Evolutionary conservation across 345 rosid genomes (phyloP).

Genomic region (Durio zibethinus): DNA sequence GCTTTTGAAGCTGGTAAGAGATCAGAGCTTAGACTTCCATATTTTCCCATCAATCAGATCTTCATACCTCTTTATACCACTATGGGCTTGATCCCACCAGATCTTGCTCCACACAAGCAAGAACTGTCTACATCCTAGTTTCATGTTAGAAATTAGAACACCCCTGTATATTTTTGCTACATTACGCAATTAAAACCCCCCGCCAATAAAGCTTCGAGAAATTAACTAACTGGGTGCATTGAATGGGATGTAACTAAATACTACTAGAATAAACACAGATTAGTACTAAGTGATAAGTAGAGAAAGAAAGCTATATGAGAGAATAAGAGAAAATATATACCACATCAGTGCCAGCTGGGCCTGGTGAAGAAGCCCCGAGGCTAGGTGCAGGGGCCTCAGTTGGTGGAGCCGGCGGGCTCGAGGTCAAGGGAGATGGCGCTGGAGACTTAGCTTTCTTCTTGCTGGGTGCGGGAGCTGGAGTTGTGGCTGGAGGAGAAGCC

Average conservation of each 20-base stretch:
- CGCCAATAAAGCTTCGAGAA: not conserved
- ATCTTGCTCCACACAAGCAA: not conserved
- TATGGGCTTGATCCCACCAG: not conserved
- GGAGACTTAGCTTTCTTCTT: not conserved
- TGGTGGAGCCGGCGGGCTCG: constrained; percentile 55
- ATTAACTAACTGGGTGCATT: not conserved
- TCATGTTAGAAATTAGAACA: not conserved
- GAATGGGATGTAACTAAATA: not conserved
- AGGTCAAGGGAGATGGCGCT: constrained; percentile 13
- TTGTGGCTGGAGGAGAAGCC: constrained; percentile 41
- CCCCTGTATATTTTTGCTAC: not conserved
- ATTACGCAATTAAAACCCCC: too few species aligned
- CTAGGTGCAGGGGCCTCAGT: constrained; percentile 36
- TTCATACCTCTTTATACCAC: not conserved
- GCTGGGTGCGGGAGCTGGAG: constrained; percentile 45
- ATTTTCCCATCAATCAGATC: not conserved
- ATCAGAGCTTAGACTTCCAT: not conserved
- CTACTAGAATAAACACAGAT: not conserved
- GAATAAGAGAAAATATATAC: constrained; percentile 15
- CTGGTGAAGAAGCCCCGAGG: constrained; percentile 33
- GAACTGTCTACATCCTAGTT: not conserved
- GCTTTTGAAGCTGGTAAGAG: not conserved
- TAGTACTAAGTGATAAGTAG: not conserved
- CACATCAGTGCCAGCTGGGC: constrained; percentile 34
- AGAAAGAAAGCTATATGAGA: not conserved